Evolutionary conservation across 192 early-diverging fungal species (phyloP).

Genomic region (Phlyctochytrium bullatum): DNA sequence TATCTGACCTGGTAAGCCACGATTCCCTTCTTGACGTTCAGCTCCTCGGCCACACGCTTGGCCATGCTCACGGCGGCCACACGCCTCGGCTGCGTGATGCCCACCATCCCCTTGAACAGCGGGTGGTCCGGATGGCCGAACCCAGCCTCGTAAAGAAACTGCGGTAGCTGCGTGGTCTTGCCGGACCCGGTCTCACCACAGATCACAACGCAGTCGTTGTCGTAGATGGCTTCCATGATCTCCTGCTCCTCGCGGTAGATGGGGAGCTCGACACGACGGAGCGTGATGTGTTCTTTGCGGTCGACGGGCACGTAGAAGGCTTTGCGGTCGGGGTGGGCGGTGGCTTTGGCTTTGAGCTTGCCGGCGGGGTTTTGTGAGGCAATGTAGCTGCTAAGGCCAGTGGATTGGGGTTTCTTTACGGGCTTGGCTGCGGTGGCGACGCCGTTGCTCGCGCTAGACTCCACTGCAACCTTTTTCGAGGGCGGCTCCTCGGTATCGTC

Average conservation of each 20-base stretch:
- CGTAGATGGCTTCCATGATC: constrained; percentile 94
- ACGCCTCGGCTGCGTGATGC: constrained; percentile 96
- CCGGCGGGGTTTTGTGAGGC: background rate
- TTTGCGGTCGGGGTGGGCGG: background rate
- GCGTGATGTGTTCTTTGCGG: constrained; percentile 71
- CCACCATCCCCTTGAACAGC: constrained; percentile 81
- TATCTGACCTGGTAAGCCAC: constrained; percentile 89
- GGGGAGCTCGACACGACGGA: constrained; percentile 77
- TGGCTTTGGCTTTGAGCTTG: constrained; percentile 3
- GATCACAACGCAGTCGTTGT: constrained; percentile 85
- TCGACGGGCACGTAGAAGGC: constrained; percentile 63
- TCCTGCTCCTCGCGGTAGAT: constrained; percentile 92
- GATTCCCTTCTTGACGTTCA: constrained; percentile 63
- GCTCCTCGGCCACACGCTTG: constrained; percentile 87
- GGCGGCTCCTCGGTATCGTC: constrained; percentile 15
- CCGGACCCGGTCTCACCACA: constrained; percentile 97
- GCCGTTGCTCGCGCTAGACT: constrained; percentile 6
- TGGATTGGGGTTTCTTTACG: constrained; percentile 8
- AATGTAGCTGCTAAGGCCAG: background rate
- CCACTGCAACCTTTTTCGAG: constrained; percentile 21
- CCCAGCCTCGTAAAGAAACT: constrained; percentile 98
- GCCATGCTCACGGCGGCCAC: constrained; percentile 98
- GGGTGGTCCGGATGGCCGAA: constrained; percentile 80
- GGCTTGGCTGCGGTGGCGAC: constrained; percentile 1
- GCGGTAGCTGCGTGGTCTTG: constrained; percentile 96